Evolutionary conservation across 1,284 basidiomycete species (phyloP).

Genomic region (Cerrena zonata): DNA sequence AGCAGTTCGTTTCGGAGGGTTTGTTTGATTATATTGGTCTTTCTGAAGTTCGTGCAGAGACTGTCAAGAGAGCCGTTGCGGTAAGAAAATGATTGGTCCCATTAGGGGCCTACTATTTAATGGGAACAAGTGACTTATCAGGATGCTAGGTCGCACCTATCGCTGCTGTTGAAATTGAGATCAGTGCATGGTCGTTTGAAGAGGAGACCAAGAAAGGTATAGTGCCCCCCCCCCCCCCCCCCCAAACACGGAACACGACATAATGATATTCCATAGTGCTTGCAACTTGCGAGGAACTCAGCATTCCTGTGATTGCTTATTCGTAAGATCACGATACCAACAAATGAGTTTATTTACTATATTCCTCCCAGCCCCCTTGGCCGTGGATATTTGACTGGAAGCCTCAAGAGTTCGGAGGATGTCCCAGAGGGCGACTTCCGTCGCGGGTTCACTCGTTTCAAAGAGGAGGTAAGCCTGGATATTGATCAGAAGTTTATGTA

Average conservation of each 20-base stretch:
- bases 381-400: slow-evolving; percentile 50
- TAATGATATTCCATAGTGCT: too few relatives aligned
- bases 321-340: too few relatives aligned
- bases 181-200: slow-evolving; percentile 46
- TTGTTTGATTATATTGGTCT: slow-evolving; percentile 43
- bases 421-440: slow-evolving; percentile 36
- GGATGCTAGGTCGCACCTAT: slow-evolving; percentile 37
- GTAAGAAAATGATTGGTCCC: slow-evolving; percentile 8
- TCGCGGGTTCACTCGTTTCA: slow-evolving; percentile 29
- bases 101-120: background rate
- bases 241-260: slow-evolving; percentile 18
- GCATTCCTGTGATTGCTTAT: slow-evolving; percentile 50
- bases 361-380: slow-evolving; percentile 39
- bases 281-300: slow-evolving; percentile 37
- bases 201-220: slow-evolving; percentile 39
- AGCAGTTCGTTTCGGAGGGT: slow-evolving; percentile 32
- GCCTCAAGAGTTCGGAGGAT: slow-evolving; percentile 41
- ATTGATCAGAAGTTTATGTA: too few relatives aligned
- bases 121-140: background rate
- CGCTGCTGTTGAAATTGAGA: slow-evolving; percentile 47
- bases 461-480: slow-evolving; percentile 28
- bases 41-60: slow-evolving; percentile 43
- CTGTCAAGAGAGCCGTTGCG: slow-evolving; percentile 37
- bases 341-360: background rate
- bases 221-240: too few relatives aligned